Base-by-base conservation (phyloP, 2,329 filamentous ascomycete genomes). In the Epicoccum sorghinum region DNA sequence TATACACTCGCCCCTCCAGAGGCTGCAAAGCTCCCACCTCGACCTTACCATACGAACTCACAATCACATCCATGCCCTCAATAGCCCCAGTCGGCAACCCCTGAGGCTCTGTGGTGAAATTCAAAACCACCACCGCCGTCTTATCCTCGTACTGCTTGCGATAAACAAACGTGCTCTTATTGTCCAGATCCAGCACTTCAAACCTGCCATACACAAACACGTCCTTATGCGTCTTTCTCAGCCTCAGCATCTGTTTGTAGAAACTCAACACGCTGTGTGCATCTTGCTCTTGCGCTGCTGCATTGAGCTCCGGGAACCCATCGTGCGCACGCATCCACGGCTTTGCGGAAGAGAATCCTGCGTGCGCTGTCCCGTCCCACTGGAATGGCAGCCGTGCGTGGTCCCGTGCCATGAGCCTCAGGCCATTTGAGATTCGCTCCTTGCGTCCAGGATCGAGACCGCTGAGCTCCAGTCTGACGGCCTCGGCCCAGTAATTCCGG, bases 271-370 rank as follows among this genome's bases (percentile, higher is more conserved):
- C 80, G 7, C 82, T 86, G 13, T 77, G 66, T 1, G 67, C 66
- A 55, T 84, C 77, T 3, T 64, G 65, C 3, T 78, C 67, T 68
- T 89, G 84, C 0, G 75, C 64, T 2, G 79, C 81, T 25, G 85
- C 87, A 65, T 92, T 92, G 37, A 73, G 65, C n/a, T 77, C 70
- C 2, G 68, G 68, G 68, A 86, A 87, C 66, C 86, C 82, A 51
- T 87, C 83, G 67, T 90, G 86, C 35, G 86, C 82, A 12, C 82
- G 80, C 83, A 91, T 91, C 89, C 89, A 92, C 2, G 88, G 86
- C 48, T 78, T 79, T 4, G 73, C 75, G 1, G 74, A 74, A 0
- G 86, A 86, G 75, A 91, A 92, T 9, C 89, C 89, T 0, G 79
- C 87, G 55, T 90, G 82, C 0, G 75, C 66, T 1, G 74, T 77